Evolutionary conservation across 192 early-diverging fungal genomes (phyloP), one percentile per base, ranked within the genome.

Genomic region (Paraglomus occultum): DNA sequence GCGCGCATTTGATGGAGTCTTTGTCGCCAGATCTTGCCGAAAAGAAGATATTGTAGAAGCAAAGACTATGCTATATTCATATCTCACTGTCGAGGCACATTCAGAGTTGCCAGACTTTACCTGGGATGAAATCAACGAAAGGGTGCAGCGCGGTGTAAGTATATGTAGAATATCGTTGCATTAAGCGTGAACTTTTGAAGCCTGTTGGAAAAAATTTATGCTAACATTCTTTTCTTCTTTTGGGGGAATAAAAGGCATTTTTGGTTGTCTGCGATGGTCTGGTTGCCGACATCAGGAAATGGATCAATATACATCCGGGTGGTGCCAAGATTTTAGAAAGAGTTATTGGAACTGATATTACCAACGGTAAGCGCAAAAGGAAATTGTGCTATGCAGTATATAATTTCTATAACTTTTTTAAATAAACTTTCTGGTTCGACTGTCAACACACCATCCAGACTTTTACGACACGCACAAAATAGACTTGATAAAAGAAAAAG

Each of bases 81-180:
- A 47, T 62, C 9, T 50, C 49, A 50, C 49, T 50, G 17, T 50
- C 12, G 49, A 62, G 0, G 8, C 44, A 6, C 22, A 62, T 44
- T 15, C 9, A 18, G 5, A 43, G 5, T 62, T 62, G 31, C 44
- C 60, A 6, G 60, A 62, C n/a, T 62, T 44, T 62, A 62, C 60
- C 17, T 62, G 60, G 60, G 60, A 62, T 31, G 60, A 62, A 1
- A 17, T 62, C 8, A 70, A 70, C 51, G 57, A 46, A 10, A 39
- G 45, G n/a, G 68, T 70, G 38, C 45, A 60, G n/a, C 53, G 68
- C 8, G 68, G 68, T 17, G 68, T 69, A 53, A 55, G 67, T 69
- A 31, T 31, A n/a, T n/a, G n/a, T n/a, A 31, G 31, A 60, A 60
- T 44, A 60, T 8, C 10, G 15, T 39, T 17, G 58, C 31, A 15